Base-by-base conservation (phyloP, 345 rosid genomes). In the Gossypium rotundifolium region DNA sequence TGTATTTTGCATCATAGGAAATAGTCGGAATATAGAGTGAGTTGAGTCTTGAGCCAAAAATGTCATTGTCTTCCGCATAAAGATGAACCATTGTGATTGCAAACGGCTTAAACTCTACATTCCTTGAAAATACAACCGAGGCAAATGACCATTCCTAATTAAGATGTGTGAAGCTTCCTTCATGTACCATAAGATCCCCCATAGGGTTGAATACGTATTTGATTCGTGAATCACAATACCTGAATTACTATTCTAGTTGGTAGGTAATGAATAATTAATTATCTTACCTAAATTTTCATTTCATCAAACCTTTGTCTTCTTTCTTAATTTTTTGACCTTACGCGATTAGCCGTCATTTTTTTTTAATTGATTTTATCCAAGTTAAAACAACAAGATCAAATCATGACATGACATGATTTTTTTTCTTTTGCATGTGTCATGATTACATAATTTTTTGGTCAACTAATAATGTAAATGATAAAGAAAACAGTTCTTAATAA, bases 91-190 rank as follows among this genome's bases (percentile, higher is more conserved):
- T 20, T 25, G n/a, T 49, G 40, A 27, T 22, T 46, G 23, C 59
- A 53, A 54, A 54, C 2, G 1, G 59, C 18, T 54, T 54, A 54
- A 33, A 33, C 7, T 33, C 40, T 33, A 7, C 40, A 33, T 5
- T 33, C 40, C 40, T 33, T 33, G 40, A 4, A 33, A 33, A 33
- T 33, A 33, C 38, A 4, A 33, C 38, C 38, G 38, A 33, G 38
- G 38, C 40, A 33, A 33, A 33, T 33, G 7, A 33, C 40, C 40
- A 1, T 33, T 33, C 40, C 7, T 33, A 33, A 33, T 5, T 33
- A 11, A 40, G 51, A 64, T 40, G 7, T 51, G 25, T 29, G 61
- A 70, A 70, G 73, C 60, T 70, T 70, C 60, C 73, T 52, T 51
- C 58, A 49, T 51, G 60, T 69, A 51, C 59, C 7, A 33, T 27